Conservation (phyloP, 2,329 filamentous ascomycete genomes). For the Pyricularia sp. region DNA sequence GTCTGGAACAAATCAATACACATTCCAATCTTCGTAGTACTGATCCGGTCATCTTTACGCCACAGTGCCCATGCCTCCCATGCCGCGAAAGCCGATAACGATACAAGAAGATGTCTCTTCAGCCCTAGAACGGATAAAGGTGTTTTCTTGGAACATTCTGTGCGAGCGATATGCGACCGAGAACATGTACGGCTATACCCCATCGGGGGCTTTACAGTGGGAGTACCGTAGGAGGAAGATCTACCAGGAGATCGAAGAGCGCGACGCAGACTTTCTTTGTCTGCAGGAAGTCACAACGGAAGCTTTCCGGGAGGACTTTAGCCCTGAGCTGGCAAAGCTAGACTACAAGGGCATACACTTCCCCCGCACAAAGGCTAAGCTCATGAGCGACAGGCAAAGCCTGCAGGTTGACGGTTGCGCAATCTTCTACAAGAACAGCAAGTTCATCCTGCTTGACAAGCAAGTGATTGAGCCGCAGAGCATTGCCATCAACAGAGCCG, state of each 20-base stretch:
- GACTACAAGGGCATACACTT: slow-evolving; percentile 94
- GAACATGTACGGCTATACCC: slow-evolving; percentile 82
- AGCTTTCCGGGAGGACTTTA: slow-evolving; percentile 85
- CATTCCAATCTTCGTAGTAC: neutral
- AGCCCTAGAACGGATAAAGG: slow-evolving; percentile 62
- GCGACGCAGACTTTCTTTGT: slow-evolving; percentile 82
- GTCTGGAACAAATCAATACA: neutral
- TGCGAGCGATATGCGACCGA: slow-evolving; percentile 88
- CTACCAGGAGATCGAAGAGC: slow-evolving; percentile 67
- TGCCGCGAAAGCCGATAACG: slow-evolving; percentile 68
- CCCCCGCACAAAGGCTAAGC: slow-evolving; percentile 81
- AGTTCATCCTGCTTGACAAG: slow-evolving; percentile 90
- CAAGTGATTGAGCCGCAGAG: slow-evolving; percentile 87
- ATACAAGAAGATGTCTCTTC: slow-evolving; percentile 57
- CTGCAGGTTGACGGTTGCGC: slow-evolving; percentile 92
- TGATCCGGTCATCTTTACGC: neutral
- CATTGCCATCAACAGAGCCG: slow-evolving; percentile 85
- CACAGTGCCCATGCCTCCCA: slow-evolving; percentile 67
- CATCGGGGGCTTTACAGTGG: slow-evolving; percentile 74
- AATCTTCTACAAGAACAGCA: slow-evolving; percentile 80
- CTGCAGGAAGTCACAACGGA: slow-evolving; percentile 90
- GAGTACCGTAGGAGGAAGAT: slow-evolving; percentile 78
- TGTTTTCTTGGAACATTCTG: slow-evolving; percentile 91
- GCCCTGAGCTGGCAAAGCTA: slow-evolving; percentile 72
- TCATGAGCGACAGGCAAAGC: slow-evolving; percentile 84